Percentiles rank a stretch among this genome's conserved stretches.
These are phyloP conservation scores for Coemansia sp. DNA, from an alignment of 192 early-diverging fungal genomes.

Conservation along the genomic window DNA sequence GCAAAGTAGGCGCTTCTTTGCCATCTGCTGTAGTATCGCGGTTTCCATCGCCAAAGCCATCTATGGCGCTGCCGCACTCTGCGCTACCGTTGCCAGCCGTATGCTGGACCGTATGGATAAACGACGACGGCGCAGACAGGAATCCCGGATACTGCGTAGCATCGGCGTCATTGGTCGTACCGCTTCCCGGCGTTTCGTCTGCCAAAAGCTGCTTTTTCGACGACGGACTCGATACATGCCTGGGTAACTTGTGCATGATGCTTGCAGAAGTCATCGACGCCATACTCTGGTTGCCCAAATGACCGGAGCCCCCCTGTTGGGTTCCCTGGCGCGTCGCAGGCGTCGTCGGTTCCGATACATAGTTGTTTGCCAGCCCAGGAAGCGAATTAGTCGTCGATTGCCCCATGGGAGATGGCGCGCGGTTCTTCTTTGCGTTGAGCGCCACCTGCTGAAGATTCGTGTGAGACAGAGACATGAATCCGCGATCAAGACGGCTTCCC, in stretches of 20 bases:
- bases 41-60: neutral
- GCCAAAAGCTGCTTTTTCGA: conserved; percentile 1
- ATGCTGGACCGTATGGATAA: neutral
- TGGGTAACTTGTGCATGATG: neutral
- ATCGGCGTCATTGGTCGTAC: neutral
- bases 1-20: neutral
- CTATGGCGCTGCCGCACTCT: neutral
- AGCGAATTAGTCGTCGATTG: conserved; percentile 20
- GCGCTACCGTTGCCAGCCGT: neutral
- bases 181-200: neutral
- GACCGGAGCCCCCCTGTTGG: conserved; percentile 7
- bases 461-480: conserved; percentile 37
- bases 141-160: neutral
- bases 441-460: conserved; percentile 40
- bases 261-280: neutral
- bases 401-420: conserved; percentile 19
- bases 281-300: neutral
- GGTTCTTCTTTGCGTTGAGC: neutral
- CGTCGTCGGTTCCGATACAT: conserved; percentile 33
- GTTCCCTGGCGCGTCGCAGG: conserved; percentile 4
- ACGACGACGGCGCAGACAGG: conserved; percentile 4
- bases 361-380: conserved; percentile 14
- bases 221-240: neutral
- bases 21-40: neutral
- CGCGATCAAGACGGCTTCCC: conserved; percentile 19